A percentile compares a stretch with the other conserved stretches of the same genome.
phyloP scores from a whole-genome alignment of 1,284 basidiomycete species.

The Kwoniella shivajii region DNA sequence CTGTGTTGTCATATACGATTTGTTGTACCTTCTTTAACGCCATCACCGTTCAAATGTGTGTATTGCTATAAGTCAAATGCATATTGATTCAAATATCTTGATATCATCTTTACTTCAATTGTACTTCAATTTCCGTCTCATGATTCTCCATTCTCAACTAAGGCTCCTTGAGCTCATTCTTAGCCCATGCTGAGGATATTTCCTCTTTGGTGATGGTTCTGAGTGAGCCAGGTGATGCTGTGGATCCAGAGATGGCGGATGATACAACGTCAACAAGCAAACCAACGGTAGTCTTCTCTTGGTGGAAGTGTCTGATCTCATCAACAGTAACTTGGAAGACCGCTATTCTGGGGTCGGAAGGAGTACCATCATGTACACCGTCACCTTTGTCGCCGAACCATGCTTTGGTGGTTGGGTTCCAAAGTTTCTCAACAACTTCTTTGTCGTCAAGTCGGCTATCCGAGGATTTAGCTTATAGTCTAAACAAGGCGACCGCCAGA shows the following conservation, averaged over 20 bases:
- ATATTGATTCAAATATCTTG: slow-evolving; percentile 1
- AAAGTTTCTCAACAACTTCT: slow-evolving; percentile 69
- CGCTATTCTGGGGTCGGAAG: slow-evolving; percentile 76
- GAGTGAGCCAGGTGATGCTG: slow-evolving; percentile 65
- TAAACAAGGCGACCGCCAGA: too few species aligned
- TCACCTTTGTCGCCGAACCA: slow-evolving; percentile 89
- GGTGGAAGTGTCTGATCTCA: slow-evolving; percentile 75
- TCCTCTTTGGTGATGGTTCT: slow-evolving; percentile 65
- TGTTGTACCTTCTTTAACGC: not conserved
- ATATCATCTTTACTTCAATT: not conserved
- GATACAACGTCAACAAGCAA: slow-evolving; percentile 62
- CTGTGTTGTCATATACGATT: not conserved
- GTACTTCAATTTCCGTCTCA: not conserved
- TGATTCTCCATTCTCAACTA: slow-evolving; percentile 14
- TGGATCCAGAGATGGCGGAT: slow-evolving; percentile 61
- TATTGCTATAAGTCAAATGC: slow-evolving; percentile 14
- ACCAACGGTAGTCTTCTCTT: slow-evolving; percentile 58
- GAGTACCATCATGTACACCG: slow-evolving; percentile 79
- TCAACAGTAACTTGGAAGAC: slow-evolving; percentile 78
- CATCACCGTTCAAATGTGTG: not conserved
- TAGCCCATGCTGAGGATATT: slow-evolving; percentile 51
- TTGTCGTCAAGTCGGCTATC: slow-evolving; percentile 64
- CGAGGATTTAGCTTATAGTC: too few species aligned
- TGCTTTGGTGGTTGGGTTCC: slow-evolving; percentile 65
- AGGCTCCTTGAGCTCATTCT: slow-evolving; percentile 34